Evolutionary conservation across 495 filamentous ascomycete genomes (phyloP).

Genomic region (Bombardia bombarda): DNA sequence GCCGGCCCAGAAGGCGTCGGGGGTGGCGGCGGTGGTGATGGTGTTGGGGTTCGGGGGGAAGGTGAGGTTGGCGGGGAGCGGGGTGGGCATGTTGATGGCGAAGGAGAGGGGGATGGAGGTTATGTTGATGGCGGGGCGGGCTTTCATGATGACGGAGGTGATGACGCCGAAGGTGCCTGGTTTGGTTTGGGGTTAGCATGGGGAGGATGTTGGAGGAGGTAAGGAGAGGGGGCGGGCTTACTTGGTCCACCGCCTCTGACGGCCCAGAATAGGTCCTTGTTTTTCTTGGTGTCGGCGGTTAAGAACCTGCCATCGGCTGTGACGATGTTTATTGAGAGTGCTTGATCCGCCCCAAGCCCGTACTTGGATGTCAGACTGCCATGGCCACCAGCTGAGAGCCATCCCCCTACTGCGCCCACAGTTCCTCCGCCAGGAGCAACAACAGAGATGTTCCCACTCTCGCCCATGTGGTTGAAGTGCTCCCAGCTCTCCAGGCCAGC

Average conservation of each 20-base stretch:
- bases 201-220: neutral
- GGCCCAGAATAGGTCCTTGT: slow-evolving; percentile 57
- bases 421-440: neutral
- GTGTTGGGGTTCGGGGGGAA: slow-evolving; percentile 10
- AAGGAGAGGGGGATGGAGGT: slow-evolving; percentile 12
- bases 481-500: slow-evolving; percentile 1
- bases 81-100: slow-evolving; percentile 15
- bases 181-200: neutral
- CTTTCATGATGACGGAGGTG: slow-evolving; percentile 40
- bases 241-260: slow-evolving; percentile 51
- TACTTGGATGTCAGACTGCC: slow-evolving; percentile 30
- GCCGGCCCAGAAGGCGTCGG: slow-evolving; percentile 45
- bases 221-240: slow-evolving; percentile 10
- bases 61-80: slow-evolving; percentile 13
- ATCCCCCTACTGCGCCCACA: neutral
- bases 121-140: slow-evolving; percentile 25
- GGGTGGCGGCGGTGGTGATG: slow-evolving; percentile 14
- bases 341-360: slow-evolving; percentile 46
- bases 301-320: slow-evolving; percentile 47
- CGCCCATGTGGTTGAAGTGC: neutral
- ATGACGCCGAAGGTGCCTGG: slow-evolving; percentile 45
- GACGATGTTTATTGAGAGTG: slow-evolving; percentile 46
- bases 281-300: slow-evolving; percentile 38
- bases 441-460: neutral
- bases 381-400: slow-evolving; percentile 22